These are phyloP conservation scores for Pyrenophora graminea DNA, from an alignment of 2,329 filamentous ascomycete genomes.

Conservation along the genomic window DNA sequence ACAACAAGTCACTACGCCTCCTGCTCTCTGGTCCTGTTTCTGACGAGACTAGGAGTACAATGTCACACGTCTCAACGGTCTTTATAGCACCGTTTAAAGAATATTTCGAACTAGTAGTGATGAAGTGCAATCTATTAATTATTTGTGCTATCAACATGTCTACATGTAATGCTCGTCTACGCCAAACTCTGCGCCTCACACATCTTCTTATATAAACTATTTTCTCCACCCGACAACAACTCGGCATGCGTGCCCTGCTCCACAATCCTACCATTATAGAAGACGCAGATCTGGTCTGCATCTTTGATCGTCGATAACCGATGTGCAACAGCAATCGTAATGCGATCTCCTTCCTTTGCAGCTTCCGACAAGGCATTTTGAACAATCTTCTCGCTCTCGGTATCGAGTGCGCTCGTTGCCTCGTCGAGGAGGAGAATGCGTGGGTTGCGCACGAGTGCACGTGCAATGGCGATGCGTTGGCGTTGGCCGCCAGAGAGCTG, in stretches of 20 bases:
- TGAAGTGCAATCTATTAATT: too few species aligned
- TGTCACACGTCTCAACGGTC: too few species aligned
- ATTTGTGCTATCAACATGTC: too few species aligned
- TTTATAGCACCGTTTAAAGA: too few species aligned
- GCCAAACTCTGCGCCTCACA: constrained; percentile 46
- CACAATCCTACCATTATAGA: constrained; percentile 80
- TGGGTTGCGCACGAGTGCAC: constrained; percentile 50
- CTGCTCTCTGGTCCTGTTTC: too few species aligned
- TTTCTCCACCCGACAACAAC: constrained; percentile 28
- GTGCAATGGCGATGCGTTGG: constrained; percentile 49
- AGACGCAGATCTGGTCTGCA: constrained; percentile 89
- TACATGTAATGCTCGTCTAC: not conserved
- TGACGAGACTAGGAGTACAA: too few species aligned
- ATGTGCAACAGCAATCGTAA: constrained; percentile 75
- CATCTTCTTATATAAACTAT: constrained; percentile 48
- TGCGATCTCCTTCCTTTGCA: constrained; percentile 36
- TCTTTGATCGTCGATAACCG: constrained; percentile 86
- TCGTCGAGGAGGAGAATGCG: constrained; percentile 34
- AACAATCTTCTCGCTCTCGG: constrained; percentile 46
- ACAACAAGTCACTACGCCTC: too few species aligned
- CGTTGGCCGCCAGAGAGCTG: constrained; percentile 49
- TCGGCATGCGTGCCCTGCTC: constrained; percentile 68
- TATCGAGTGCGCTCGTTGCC: constrained; percentile 33
- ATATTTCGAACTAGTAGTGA: too few species aligned
- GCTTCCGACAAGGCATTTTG: constrained; percentile 44